Percentiles rank a stretch among this genome's conserved stretches.
phyloP scores from a whole-genome alignment of 805 yeast genomes.

The Candida namnaoensis region DNA sequence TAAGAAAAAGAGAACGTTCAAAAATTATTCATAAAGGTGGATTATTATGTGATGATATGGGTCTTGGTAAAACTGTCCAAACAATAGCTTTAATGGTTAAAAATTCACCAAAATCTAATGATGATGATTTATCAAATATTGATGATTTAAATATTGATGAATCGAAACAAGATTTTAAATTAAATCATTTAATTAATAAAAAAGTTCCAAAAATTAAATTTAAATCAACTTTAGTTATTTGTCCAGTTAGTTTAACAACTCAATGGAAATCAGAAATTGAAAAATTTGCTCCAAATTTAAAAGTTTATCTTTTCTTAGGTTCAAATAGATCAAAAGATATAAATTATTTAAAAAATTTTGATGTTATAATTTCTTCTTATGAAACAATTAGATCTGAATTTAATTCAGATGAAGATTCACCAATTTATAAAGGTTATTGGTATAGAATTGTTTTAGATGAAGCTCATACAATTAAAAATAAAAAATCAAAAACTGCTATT shows the following conservation, averaged over 20 bases:
- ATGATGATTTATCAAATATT: constrained; percentile 1
- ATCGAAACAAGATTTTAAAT: not conserved
- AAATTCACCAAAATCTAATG: constrained; percentile 12
- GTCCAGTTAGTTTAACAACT: constrained; percentile 64
- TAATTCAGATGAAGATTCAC: constrained; percentile 13
- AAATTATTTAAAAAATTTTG: constrained; percentile 34
- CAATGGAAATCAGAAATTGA: constrained; percentile 70
- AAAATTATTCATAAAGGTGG: constrained; percentile 36
- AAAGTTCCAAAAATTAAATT: constrained; percentile 9
- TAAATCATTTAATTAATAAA: not conserved
- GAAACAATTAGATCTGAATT: constrained; percentile 40
- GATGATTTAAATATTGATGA: constrained; percentile 2
- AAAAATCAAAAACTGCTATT: constrained; percentile 32
- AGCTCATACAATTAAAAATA: constrained; percentile 54
- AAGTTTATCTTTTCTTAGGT: constrained; percentile 50
- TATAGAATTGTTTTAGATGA: constrained; percentile 53
- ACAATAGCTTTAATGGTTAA: constrained; percentile 48
- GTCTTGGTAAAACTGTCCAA: constrained; percentile 81
- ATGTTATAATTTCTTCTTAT: constrained; percentile 63
- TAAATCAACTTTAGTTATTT: constrained; percentile 49
- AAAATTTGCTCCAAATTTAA: constrained; percentile 36
- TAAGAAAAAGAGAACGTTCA: constrained; percentile 26
- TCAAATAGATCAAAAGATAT: constrained; percentile 25
- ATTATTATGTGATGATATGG: constrained; percentile 83
- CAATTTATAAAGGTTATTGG: constrained; percentile 24